Percentiles rank a stretch among this genome's conserved stretches.
Conservation (phyloP, 352 stramenopile genomes). For the Globisporangium splendens region DNA sequence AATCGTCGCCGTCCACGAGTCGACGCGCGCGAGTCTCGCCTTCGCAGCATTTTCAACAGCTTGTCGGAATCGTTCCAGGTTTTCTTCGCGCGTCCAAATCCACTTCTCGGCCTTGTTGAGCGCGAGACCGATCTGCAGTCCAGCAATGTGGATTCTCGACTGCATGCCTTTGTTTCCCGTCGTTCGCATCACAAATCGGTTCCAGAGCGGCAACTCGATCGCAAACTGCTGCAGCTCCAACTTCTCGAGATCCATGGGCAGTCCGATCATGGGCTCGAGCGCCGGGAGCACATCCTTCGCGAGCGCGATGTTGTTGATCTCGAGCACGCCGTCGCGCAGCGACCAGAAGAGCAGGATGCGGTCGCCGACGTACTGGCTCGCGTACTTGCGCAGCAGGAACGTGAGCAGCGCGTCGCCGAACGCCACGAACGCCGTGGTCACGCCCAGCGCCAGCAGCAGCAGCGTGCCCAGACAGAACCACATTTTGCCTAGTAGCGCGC, state of each 20-base stretch:
- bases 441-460: constrained; percentile 23
- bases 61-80: constrained; percentile 47
- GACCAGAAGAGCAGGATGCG: constrained; percentile 66
- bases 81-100: constrained; percentile 70
- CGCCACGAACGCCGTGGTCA: constrained; percentile 27
- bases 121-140: constrained; percentile 47
- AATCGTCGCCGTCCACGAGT: constrained; percentile 56
- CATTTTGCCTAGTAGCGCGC: constrained; percentile 8
- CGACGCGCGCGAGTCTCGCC: constrained; percentile 39
- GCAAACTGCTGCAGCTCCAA: constrained; percentile 50
- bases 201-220: constrained; percentile 52
- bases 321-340: constrained; percentile 49
- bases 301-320: constrained; percentile 55
- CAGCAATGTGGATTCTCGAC: constrained; percentile 50
- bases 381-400: constrained; percentile 43
- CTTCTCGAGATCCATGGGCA: constrained; percentile 66
- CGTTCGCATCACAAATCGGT: constrained; percentile 22
- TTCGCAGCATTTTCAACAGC: constrained; percentile 52
- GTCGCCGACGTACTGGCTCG: constrained; percentile 36
- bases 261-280: constrained; percentile 49
- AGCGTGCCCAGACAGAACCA: constrained; percentile 25
- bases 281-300: constrained; percentile 36
- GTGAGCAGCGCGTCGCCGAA: constrained; percentile 67
- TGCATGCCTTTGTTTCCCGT: constrained; percentile 23
- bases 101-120: constrained; percentile 72